These are phyloP conservation scores for Aureobasidium namibiae DNA, from an alignment of 2,329 filamentous ascomycete genomes.

Conservation along the genomic window DNA sequence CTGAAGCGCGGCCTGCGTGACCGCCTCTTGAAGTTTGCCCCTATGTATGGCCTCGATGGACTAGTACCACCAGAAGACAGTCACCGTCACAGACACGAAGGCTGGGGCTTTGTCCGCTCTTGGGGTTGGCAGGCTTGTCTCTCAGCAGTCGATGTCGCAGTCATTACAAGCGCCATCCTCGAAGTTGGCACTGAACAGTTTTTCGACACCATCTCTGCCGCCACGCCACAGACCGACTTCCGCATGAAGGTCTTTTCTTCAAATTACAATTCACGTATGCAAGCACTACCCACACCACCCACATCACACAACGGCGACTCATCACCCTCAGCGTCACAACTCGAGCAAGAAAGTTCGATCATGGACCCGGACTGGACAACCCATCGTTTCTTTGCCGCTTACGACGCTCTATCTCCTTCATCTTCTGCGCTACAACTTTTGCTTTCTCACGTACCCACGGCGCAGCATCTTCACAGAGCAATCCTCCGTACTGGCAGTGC, in stretches of 20 bases:
- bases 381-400: conserved; percentile 51
- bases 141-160: conserved; percentile 87
- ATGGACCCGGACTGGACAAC: conserved; percentile 38
- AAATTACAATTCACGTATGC: conserved; percentile 23
- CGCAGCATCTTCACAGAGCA: conserved; percentile 81
- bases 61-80: conserved; percentile 72
- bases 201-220: conserved; percentile 12
- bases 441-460: conserved; percentile 67
- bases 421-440: conserved; percentile 60
- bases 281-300: conserved; percentile 26
- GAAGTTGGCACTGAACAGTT: conserved; percentile 60
- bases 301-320: conserved; percentile 23
- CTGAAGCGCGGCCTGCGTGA: conserved; percentile 79
- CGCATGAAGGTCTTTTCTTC: conserved; percentile 9
- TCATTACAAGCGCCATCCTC: conserved; percentile 81
- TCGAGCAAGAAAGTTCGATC: conserved; percentile 19
- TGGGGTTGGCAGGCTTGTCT: conserved; percentile 97
- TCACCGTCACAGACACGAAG: conserved; percentile 64
- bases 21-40: conserved; percentile 83
- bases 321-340: conserved; percentile 16
- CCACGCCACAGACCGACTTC: conserved; percentile 12
- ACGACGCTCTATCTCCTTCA: conserved; percentile 46
- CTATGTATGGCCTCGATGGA: conserved; percentile 86
- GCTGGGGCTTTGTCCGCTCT: conserved; percentile 93
- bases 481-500: conserved; percentile 90